A percentile compares a stretch with the other conserved stretches of the same genome.
Evolutionary conservation across 2,329 filamentous ascomycete species (phyloP).

Genomic region (Ascochyta koolunga): DNA sequence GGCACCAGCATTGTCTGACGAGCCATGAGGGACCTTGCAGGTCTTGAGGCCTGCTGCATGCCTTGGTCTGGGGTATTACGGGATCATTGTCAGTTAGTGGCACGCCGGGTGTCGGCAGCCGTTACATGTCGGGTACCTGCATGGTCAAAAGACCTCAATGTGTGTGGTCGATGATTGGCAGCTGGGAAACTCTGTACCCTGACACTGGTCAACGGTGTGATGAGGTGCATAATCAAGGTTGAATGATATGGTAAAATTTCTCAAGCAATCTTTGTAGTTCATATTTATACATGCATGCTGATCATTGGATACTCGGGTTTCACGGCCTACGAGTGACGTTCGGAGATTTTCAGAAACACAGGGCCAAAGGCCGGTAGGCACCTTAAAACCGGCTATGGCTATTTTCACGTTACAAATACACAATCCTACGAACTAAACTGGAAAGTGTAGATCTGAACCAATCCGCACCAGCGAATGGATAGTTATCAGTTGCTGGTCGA

Average conservation of each 20-base stretch:
- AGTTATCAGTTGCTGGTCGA: neutral
- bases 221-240: neutral
- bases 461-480: neutral
- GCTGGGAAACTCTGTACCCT: neutral
- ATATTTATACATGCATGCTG: conserved; percentile 24
- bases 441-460: neutral
- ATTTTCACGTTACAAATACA: no score
- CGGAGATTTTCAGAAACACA: neutral
- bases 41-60: neutral
- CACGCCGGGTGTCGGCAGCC: conserved; percentile 1
- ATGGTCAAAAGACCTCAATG: neutral
- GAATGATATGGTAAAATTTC: neutral
- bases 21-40: neutral
- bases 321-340: neutral
- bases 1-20: neutral
- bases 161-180: neutral
- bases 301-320: conserved; percentile 20
- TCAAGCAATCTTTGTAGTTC: neutral
- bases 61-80: neutral
- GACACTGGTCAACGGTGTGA: neutral
- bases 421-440: no score
- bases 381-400: neutral
- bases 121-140: conserved; percentile 20
- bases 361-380: neutral
- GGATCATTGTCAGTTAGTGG: neutral